Percentiles rank a stretch among this genome's conserved stretches.
phyloP scores from a whole-genome alignment of 805 yeast species.

The Metschnikowia reukaufii region DNA sequence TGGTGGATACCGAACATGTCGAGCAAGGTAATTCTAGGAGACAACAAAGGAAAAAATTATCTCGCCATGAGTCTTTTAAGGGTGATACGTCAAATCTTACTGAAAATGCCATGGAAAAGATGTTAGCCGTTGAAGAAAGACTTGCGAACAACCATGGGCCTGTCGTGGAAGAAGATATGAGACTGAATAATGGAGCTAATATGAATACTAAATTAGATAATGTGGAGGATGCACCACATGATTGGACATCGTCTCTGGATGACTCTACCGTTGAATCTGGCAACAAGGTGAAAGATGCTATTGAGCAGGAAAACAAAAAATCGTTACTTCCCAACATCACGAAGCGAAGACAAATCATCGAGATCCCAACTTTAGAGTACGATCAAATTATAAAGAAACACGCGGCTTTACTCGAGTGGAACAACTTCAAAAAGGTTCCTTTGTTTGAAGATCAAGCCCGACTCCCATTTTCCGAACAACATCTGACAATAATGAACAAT shows the following conservation, averaged over 20 bases:
- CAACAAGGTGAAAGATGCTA: neutral
- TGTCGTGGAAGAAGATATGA: slow-evolving; percentile 12
- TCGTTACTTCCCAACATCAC: neutral
- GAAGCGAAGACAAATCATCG: neutral
- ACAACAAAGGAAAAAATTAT: slow-evolving; percentile 25
- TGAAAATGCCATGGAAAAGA: slow-evolving; percentile 35
- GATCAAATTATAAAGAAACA: slow-evolving; percentile 5
- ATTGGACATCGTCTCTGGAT: neutral
- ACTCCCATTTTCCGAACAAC: slow-evolving; percentile 38
- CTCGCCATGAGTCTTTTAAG: slow-evolving; percentile 37
- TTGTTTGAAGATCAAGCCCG: slow-evolving; percentile 32
- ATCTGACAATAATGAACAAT: slow-evolving; percentile 46
- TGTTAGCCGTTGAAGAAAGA: slow-evolving; percentile 38
- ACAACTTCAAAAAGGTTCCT: slow-evolving; percentile 20
- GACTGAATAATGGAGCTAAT: slow-evolving; percentile 14
- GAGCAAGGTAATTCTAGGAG: slow-evolving; percentile 32
- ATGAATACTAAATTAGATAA: slow-evolving; percentile 10
- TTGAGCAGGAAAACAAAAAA: neutral
- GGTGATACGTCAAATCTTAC: slow-evolving; percentile 43
- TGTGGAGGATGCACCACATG: neutral
- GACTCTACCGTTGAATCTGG: slow-evolving; percentile 4
- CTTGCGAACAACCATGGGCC: slow-evolving; percentile 18
- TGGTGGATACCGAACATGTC: slow-evolving; percentile 33
- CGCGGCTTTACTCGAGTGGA: neutral
- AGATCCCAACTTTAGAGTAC: slow-evolving; percentile 4